These are phyloP conservation scores for Rhizophora mangle DNA, from an alignment of 345 rosid species.

Conservation along the genomic window DNA sequence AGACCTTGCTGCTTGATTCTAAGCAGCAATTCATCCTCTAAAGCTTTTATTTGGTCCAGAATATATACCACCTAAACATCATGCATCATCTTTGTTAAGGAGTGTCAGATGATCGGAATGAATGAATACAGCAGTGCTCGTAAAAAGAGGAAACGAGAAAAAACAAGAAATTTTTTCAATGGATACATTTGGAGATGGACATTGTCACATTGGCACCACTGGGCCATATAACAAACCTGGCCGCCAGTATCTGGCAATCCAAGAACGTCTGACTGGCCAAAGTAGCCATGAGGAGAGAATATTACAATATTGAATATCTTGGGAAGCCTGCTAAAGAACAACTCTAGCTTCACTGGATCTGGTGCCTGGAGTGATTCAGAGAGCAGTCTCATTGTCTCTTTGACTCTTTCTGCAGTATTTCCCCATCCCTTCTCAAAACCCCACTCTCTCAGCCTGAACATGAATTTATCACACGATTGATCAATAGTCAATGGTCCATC, in stretches of 20 bases:
- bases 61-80: slow-evolving; percentile 78
- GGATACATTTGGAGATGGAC: too few relatives aligned
- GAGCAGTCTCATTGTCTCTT: slow-evolving; percentile 47
- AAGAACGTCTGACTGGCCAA: slow-evolving; percentile 85
- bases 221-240: slow-evolving; percentile 40
- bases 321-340: slow-evolving; percentile 67
- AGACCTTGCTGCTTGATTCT: slow-evolving; percentile 78
- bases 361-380: slow-evolving; percentile 56
- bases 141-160: too few relatives aligned
- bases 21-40: slow-evolving; percentile 72
- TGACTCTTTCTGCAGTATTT: slow-evolving; percentile 42
- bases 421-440: slow-evolving; percentile 75
- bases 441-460: slow-evolving; percentile 43
- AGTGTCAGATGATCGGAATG: too few relatives aligned
- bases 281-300: slow-evolving; percentile 88
- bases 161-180: too few relatives aligned
- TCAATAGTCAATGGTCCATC: too few relatives aligned
- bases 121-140: too few relatives aligned
- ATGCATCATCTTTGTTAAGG: background rate
- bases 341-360: slow-evolving; percentile 49
- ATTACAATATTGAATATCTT: slow-evolving; percentile 75
- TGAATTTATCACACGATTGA: background rate
- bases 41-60: slow-evolving; percentile 92
- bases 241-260: slow-evolving; percentile 98
- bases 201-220: too few relatives aligned